Evolutionary conservation across 2,329 filamentous ascomycete genomes (phyloP).

Genomic region (Ophiostoma novo-ulmi): DNA sequence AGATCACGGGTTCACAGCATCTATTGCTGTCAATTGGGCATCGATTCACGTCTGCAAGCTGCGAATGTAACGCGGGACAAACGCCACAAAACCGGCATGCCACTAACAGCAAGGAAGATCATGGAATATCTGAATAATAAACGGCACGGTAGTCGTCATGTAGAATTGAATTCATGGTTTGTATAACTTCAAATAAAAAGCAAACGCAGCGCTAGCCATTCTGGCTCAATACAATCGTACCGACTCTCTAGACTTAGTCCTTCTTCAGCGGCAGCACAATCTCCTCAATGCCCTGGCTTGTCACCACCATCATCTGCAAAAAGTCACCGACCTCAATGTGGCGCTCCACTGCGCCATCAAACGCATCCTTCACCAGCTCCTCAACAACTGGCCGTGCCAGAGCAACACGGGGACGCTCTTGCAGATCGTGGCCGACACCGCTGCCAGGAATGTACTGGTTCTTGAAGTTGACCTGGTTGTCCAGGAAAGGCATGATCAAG

Average conservation of each 20-base stretch:
- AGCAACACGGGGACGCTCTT: slow-evolving; percentile 65
- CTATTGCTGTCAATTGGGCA: background rate
- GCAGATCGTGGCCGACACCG: slow-evolving; percentile 73
- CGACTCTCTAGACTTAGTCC: slow-evolving; percentile 53
- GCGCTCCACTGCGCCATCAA: slow-evolving; percentile 95
- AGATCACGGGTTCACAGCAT: background rate
- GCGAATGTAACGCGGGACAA: background rate
- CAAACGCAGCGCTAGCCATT: slow-evolving; percentile 13
- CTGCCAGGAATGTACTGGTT: slow-evolving; percentile 92
- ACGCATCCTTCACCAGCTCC: slow-evolving; percentile 89
- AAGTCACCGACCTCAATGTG: slow-evolving; percentile 98
- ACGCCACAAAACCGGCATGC: background rate
- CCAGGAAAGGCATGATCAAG: slow-evolving; percentile 97
- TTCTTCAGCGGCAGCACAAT: slow-evolving; percentile 78
- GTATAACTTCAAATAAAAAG: background rate
- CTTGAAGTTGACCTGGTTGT: slow-evolving; percentile 99
- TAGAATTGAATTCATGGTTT: background rate
- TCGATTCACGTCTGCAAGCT: background rate
- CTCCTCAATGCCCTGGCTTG: slow-evolving; percentile 82
- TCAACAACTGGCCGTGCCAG: slow-evolving; percentile 71
- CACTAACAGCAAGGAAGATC: background rate
- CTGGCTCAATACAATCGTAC: background rate
- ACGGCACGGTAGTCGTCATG: background rate
- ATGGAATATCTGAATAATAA: background rate
- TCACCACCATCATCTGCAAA: slow-evolving; percentile 92